Conservation (phyloP, 176 grass and related monocot species). For the Aegilops tauschii region DNA sequence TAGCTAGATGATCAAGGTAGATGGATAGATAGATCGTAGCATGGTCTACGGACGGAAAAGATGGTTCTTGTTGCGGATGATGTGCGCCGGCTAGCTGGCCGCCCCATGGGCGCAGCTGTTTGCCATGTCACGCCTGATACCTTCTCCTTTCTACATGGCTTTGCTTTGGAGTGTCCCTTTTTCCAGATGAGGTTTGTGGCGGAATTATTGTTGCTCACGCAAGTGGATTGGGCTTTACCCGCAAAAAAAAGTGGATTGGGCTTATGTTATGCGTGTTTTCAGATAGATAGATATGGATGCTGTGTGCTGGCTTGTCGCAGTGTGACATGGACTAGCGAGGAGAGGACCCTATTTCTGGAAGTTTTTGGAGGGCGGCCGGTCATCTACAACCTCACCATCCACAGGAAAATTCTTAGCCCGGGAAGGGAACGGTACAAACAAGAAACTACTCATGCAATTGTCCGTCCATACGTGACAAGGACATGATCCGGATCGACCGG, state of each 20-base stretch:
- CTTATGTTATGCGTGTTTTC: background rate
- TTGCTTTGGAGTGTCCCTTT: background rate
- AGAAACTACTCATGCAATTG: background rate
- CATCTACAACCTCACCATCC: background rate
- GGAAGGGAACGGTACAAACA: background rate
- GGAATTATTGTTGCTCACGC: background rate
- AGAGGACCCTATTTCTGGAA: background rate
- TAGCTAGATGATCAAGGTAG: background rate
- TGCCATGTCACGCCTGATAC: constrained; percentile 19
- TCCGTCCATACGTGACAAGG: background rate
- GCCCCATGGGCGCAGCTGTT: background rate
- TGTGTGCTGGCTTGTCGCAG: background rate
- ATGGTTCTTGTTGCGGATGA: constrained; percentile 7
- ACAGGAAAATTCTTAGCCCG: background rate
- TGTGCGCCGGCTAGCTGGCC: constrained; percentile 2
- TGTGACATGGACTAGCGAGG: background rate
- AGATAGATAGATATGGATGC: background rate
- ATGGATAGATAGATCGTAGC: background rate
- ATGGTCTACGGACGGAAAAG: background rate
- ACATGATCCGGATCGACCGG: background rate
- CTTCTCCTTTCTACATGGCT: background rate
- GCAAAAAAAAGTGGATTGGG: background rate
- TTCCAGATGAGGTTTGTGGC: background rate
- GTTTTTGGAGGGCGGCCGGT: background rate
- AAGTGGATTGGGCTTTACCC: background rate